Base-by-base conservation (phyloP, 768 basidiomycete species). In the Hydnomerulius pinastri region DNA sequence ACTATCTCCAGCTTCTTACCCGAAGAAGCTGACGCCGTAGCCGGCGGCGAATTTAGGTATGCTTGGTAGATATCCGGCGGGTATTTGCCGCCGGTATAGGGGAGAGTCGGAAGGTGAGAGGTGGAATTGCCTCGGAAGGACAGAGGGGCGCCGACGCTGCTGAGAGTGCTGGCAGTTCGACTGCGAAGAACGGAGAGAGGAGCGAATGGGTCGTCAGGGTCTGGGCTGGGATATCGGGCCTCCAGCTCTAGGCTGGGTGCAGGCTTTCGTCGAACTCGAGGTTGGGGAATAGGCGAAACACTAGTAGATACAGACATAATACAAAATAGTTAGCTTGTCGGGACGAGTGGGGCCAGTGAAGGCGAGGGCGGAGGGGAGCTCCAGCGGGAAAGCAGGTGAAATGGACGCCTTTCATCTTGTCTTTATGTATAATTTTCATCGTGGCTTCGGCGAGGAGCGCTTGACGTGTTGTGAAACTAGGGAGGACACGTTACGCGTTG, bases 141-240 rank as follows among this genome's bases (percentile, higher is more conserved):
- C 44, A 63, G 54, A 11, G 68, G 66, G 17, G 66, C 52, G 29
- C 56, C 59, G 8, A 45, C 44, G 33, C 52, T 66, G 29, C 68
- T 68, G 41, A 73, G 66, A 15, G 71, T 68, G 17, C 72, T 73
- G 55, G 76, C 77, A 4, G 80, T 78, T 48, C 85, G 78, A 52
- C 75, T 78, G 43, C 87, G 80, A 23, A 89, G 73, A 21, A 81
- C 80, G 60, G 80, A 78, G 36, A 89, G 78, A 0, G 87, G 80
- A 5, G 82, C 86, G 55, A 87, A 87, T 2, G 87, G 87, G 63
- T 89, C 85, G 15, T 60, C 62, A 18, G 85, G 85, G 67, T 89
- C 87, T 25, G 85, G 85, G 2, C 72, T 66, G 4, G 87, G 87
- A 63, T 87, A 89, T 33, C 80, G 73, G 46, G 74, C 61, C 9